phyloP scores from a whole-genome alignment of 805 yeast species.

The Metschnikowia lunata region DNA sequence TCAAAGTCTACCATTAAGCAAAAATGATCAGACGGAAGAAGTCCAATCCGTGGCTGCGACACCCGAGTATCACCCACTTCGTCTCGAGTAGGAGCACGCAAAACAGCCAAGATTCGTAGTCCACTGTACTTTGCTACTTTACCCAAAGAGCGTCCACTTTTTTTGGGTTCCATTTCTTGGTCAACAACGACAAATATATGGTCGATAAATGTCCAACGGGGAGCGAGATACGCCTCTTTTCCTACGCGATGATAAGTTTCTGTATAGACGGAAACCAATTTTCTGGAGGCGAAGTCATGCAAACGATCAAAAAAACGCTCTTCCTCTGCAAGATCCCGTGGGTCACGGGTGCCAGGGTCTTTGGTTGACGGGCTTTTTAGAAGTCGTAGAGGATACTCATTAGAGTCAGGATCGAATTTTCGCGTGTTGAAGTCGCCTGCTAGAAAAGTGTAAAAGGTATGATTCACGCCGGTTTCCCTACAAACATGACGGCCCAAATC shows the following conservation, averaged over 20 bases:
- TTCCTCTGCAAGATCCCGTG: no score
- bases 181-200: not conserved
- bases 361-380: no score
- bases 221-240: not conserved
- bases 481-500: not conserved
- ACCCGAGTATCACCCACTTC: not conserved
- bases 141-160: not conserved
- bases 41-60: slow-evolving; percentile 1
- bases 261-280: not conserved
- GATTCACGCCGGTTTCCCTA: not conserved
- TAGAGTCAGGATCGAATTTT: not conserved
- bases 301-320: no score
- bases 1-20: slow-evolving; percentile 7
- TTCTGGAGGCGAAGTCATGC: no score
- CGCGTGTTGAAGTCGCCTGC: slow-evolving; percentile 6
- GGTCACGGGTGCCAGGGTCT: no score
- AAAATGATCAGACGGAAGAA: slow-evolving; percentile 4
- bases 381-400: not conserved
- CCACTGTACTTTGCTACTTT: not conserved
- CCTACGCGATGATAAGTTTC: not conserved
- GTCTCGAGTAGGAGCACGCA: not conserved
- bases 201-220: not conserved
- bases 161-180: not conserved
- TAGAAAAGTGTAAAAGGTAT: not conserved
- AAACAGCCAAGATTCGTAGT: slow-evolving; percentile 1